phyloP scores from a whole-genome alignment of 108 stramenopile species.

The Schizochytrium sp. region DNA sequence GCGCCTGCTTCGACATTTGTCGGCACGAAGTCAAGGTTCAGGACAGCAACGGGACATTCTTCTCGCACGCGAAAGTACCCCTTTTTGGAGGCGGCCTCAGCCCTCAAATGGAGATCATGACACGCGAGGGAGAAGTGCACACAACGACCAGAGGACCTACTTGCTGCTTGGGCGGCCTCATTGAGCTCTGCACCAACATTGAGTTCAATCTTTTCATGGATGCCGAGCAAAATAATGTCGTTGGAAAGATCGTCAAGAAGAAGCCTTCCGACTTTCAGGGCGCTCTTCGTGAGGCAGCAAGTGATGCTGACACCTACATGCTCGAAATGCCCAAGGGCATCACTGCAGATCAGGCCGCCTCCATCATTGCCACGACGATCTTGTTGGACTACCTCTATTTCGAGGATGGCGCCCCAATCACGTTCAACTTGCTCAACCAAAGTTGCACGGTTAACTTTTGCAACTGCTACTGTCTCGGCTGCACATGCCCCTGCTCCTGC shows the following conservation, averaged over 20 bases:
- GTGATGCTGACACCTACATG: neutral
- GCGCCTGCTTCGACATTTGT: neutral
- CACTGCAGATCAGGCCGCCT: neutral
- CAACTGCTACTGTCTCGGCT: constrained; percentile 6
- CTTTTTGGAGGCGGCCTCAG: neutral
- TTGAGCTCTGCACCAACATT: neutral
- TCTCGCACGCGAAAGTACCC: neutral
- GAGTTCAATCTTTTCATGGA: neutral
- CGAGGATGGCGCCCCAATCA: neutral
- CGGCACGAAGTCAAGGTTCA: neutral
- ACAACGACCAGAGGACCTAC: neutral
- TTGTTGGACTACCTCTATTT: constrained; percentile 2
- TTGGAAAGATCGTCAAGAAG: neutral
- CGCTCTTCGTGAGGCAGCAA: neutral
- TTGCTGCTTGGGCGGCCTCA: neutral
- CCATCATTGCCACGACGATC: neutral
- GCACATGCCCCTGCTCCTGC: neutral
- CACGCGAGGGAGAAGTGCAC: neutral
- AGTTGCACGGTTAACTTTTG: neutral
- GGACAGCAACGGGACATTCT: neutral
- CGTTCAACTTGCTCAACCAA: neutral
- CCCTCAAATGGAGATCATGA: neutral
- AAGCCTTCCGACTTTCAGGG: neutral
- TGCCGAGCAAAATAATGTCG: neutral
- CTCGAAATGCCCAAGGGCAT: neutral